Conservation (phyloP, 352 stramenopile species). For the Pythium rishiriense region DNA sequence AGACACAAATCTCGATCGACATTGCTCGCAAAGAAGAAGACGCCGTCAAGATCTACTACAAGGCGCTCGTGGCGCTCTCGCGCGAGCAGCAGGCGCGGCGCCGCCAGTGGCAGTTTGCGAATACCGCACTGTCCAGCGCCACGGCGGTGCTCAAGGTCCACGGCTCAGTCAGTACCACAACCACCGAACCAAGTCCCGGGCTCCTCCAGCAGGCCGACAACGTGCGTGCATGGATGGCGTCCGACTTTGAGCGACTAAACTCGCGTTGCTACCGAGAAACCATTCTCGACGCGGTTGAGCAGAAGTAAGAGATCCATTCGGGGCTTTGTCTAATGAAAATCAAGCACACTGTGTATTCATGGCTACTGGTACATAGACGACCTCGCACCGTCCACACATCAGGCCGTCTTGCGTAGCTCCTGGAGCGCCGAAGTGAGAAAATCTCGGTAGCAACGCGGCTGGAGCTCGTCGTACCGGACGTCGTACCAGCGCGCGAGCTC, state of each 20-base stretch:
- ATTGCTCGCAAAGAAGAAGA: slow-evolving; percentile 18
- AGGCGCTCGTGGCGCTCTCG: slow-evolving; percentile 13
- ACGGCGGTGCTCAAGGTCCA: slow-evolving; percentile 40
- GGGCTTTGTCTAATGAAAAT: not conserved
- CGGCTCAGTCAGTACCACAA: too few relatives aligned
- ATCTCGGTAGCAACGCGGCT: slow-evolving; percentile 26
- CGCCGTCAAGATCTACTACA: slow-evolving; percentile 15
- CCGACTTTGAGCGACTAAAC: slow-evolving; percentile 21
- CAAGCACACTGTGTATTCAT: too few relatives aligned
- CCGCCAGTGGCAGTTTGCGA: slow-evolving; percentile 34
- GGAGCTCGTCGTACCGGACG: slow-evolving; percentile 11
- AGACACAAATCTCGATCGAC: slow-evolving; percentile 24
- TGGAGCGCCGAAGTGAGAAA: slow-evolving; percentile 10
- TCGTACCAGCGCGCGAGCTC: slow-evolving; percentile 10
- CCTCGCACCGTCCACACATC: too few relatives aligned
- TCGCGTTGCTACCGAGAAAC: slow-evolving; percentile 17
- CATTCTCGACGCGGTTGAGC: slow-evolving; percentile 6
- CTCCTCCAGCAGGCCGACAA: slow-evolving; percentile 10
- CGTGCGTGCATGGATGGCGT: slow-evolving; percentile 11
- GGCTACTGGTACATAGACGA: too few relatives aligned
- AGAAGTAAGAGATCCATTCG: not conserved
- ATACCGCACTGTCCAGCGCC: slow-evolving; percentile 31
- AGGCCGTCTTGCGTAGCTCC: slow-evolving; percentile 7
- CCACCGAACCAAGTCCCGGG: not conserved
- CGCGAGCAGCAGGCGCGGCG: slow-evolving; percentile 9